phyloP scores from a whole-genome alignment of 1,284 basidiomycete species.

The Tylopilus orsonianus region DNA sequence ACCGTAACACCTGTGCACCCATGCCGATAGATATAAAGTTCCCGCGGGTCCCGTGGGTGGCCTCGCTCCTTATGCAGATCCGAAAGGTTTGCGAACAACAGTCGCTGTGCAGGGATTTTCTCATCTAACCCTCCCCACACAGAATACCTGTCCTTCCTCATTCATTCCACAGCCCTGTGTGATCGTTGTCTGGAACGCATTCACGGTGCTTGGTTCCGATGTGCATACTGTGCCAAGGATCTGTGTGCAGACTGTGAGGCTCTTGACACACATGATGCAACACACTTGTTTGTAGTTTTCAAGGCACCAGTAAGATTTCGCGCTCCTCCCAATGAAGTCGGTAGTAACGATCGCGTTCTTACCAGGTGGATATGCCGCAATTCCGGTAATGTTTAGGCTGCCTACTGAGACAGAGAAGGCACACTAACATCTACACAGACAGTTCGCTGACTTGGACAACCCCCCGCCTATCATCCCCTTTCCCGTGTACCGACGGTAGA shows the following conservation, averaged over 20 bases:
- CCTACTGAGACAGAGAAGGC: neutral
- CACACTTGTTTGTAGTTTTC: constrained; percentile 84
- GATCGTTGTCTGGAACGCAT: constrained; percentile 77
- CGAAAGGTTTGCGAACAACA: constrained; percentile 53
- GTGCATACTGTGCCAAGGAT: constrained; percentile 82
- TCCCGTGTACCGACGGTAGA: constrained; percentile 49
- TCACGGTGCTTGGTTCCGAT: constrained; percentile 82
- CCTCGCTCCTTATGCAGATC: constrained; percentile 43
- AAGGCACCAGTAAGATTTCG: constrained; percentile 66
- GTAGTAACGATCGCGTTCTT: constrained; percentile 4
- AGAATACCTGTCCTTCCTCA: constrained; percentile 71
- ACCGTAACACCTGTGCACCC: constrained; percentile 12
- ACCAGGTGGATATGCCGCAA: constrained; percentile 58
- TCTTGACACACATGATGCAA: constrained; percentile 76
- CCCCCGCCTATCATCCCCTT: constrained; percentile 60
- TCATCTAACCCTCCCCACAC: constrained; percentile 4
- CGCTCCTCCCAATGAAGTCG: neutral
- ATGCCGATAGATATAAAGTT: constrained; percentile 50
- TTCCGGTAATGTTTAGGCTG: constrained; percentile 45
- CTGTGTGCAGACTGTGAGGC: constrained; percentile 78
- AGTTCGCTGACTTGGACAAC: constrained; percentile 59
- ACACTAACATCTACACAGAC: constrained; percentile 38
- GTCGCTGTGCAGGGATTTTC: neutral
- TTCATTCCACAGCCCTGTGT: constrained; percentile 69
- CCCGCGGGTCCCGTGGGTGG: constrained; percentile 62